Base-by-base conservation (phyloP, 495 filamentous ascomycete species). In the Penicillium paxilli region DNA sequence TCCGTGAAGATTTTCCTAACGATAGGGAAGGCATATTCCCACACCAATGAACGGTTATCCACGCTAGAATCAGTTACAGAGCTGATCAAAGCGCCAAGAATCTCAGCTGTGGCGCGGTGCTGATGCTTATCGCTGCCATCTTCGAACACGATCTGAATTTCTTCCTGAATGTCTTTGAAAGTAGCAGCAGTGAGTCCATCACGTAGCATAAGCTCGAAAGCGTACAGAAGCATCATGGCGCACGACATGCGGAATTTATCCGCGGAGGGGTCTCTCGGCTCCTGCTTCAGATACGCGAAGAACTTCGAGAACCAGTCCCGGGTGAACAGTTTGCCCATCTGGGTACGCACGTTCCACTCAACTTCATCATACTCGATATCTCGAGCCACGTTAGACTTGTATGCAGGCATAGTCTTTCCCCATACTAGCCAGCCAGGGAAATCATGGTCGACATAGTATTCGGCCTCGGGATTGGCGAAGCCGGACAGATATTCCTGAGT, bases 71-170 rank as follows among this genome's bases (percentile, higher is more conserved):
- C 90, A 2, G 83, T 73, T 40, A 90, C 87, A 26, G 87, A 87
- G 38, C 82, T 80, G 9, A 98, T 76, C 60, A 99, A 66, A 20
- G 90, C 91, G 17, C 90, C 90, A 14, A 99, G 78, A 52, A 99
- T 97, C 68, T 99, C 94, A 4, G 95, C 83, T 17, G 93, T 96
- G 7, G 95, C 95, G 38, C 94, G 88, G 65, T 99, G 94, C 67
- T 98, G 92, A 71, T 99, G 95, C 68, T 97, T 99, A 62, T 99
- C 94, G 56, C 85, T 91, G 22, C 95, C 92, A 73, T 98, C 94
- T 20, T 87, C 92, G 59, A 87, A 96, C 3, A 92, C 84, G 1
- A 76, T 78, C 50, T 81, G 76, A 19, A 87, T 81, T 51, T 94
- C 76, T 54, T 92, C 85, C 58, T 95, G 84, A 61, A 98, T 86